phyloP scores from a whole-genome alignment of 2,329 filamentous ascomycete genomes.

The Clonostachys rosea region DNA sequence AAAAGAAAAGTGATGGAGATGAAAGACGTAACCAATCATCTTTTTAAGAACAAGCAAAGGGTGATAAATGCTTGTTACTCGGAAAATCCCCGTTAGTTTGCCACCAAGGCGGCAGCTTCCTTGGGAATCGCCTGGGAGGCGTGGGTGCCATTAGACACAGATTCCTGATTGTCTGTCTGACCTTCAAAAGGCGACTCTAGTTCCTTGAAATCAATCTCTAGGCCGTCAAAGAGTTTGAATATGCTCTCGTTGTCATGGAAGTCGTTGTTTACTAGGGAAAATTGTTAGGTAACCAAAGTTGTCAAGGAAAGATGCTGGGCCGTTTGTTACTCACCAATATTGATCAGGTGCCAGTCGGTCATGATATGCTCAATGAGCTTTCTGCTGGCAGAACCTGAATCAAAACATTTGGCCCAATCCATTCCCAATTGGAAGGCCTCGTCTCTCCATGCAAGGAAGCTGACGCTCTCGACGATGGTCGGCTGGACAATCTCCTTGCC shows the following conservation, averaged over 20 bases:
- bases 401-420: conserved; percentile 92
- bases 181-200: conserved; percentile 39
- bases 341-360: conserved; percentile 89
- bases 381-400: conserved; percentile 70
- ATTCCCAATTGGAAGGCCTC: conserved; percentile 90
- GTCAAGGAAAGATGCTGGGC: neutral
- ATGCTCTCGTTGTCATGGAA: conserved; percentile 82
- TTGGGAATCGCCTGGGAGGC: neutral
- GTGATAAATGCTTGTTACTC: neutral
- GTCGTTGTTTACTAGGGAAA: conserved; percentile 79
- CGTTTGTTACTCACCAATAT: conserved; percentile 66
- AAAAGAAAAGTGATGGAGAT: neutral
- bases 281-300: conserved; percentile 5
- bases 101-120: neutral
- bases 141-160: conserved; percentile 6
- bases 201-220: conserved; percentile 54
- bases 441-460: conserved; percentile 97
- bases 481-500: conserved; percentile 99
- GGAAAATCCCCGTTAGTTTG: neutral
- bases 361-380: conserved; percentile 78
- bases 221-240: conserved; percentile 79
- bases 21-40: no score
- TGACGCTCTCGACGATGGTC: conserved; percentile 97
- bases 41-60: no score
- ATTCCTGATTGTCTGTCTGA: conserved; percentile 15